phyloP scores from a whole-genome alignment of 2,329 filamentous ascomycete species.

The Pyrenophora tritici-repentis region DNA sequence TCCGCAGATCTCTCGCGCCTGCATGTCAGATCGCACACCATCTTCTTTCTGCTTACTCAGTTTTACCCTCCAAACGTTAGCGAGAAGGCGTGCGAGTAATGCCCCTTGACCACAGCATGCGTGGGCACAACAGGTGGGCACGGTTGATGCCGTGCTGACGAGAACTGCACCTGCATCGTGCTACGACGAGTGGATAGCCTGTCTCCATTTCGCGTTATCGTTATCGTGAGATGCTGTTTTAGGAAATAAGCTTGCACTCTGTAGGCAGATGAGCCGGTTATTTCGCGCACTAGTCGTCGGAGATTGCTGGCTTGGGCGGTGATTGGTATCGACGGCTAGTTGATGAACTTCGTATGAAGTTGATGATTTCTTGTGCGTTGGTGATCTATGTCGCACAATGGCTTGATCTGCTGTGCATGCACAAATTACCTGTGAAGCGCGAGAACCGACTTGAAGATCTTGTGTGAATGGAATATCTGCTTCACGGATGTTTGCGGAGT shows the following conservation, averaged over 20 bases:
- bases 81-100: conserved; percentile 1
- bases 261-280: conserved; percentile 13
- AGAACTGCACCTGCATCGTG: conserved; percentile 30
- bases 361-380: neutral
- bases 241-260: conserved; percentile 12
- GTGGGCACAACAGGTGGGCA: conserved; percentile 5
- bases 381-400: no score
- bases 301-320: conserved; percentile 6
- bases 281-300: conserved; percentile 13
- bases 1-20: conserved; percentile 13
- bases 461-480: no score
- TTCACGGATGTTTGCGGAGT: no score
- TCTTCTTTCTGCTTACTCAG: neutral
- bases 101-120: conserved; percentile 5
- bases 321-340: conserved; percentile 8
- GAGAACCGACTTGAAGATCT: no score
- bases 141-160: conserved; percentile 2
- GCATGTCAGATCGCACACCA: conserved; percentile 16
- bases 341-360: conserved; percentile 3
- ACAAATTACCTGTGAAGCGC: no score
- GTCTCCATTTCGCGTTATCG: conserved; percentile 4
- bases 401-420: no score
- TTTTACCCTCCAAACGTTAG: neutral
- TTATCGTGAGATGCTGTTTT: conserved; percentile 28
- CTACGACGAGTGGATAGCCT: conserved; percentile 14